Evolutionary conservation across 192 early-diverging fungal genomes (phyloP).

Genomic region (Coemansia umbellata): DNA sequence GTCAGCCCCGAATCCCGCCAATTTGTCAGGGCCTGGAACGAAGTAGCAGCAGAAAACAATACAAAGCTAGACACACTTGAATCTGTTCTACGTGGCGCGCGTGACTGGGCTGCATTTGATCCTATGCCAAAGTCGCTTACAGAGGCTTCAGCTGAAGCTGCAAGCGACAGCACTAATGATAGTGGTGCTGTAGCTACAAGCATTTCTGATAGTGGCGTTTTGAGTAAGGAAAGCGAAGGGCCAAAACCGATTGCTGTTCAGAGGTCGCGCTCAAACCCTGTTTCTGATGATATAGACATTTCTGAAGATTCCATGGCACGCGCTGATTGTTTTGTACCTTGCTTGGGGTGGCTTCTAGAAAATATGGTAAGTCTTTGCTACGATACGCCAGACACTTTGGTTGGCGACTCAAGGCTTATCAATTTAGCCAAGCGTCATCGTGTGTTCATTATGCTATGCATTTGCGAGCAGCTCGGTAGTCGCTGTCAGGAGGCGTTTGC

Average conservation of each 20-base stretch:
- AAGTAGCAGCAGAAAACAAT: constrained; percentile 52
- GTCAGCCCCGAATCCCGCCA: constrained; percentile 67
- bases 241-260: constrained; percentile 12
- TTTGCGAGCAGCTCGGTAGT: constrained; percentile 49
- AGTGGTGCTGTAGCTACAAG: not conserved
- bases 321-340: constrained; percentile 55
- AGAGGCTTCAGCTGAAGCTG: not conserved
- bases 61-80: constrained; percentile 55
- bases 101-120: constrained; percentile 36
- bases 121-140: constrained; percentile 19
- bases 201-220: too few relatives aligned
- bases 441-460: constrained; percentile 55
- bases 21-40: constrained; percentile 63
- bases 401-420: constrained; percentile 55
- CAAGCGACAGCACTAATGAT: not conserved
- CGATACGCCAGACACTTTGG: constrained; percentile 56
- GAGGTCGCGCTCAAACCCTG: constrained; percentile 36
- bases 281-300: constrained; percentile 20
- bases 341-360: constrained; percentile 71
- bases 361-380: constrained; percentile 69
- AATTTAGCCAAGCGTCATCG: constrained; percentile 69
- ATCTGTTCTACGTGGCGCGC: constrained; percentile 50
- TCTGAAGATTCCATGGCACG: constrained; percentile 35
- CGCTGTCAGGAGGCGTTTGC: constrained; percentile 52
- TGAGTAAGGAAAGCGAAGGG: not conserved